These are phyloP conservation scores for Cryptosporidium ryanae DNA, from an alignment of 169 alveolate genomes.

Conservation along the genomic window DNA sequence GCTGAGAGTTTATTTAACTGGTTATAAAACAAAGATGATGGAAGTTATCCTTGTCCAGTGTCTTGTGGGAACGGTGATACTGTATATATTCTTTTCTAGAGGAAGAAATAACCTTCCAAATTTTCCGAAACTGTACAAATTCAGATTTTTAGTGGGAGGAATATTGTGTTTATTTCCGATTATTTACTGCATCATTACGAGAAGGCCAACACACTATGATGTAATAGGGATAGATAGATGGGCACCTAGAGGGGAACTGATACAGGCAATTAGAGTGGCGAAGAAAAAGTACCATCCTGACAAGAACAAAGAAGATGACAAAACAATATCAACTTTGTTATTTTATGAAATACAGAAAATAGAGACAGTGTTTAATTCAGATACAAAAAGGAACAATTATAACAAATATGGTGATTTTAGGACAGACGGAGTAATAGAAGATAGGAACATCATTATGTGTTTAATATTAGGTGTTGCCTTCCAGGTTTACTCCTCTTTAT, in stretches of 20 bases:
- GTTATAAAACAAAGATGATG: conserved; percentile 19
- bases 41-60: conserved; percentile 54
- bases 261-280: conserved; percentile 60
- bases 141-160: not conserved
- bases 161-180: conserved; percentile 1
- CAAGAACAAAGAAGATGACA: conserved; percentile 46
- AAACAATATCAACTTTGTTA: conserved; percentile 10
- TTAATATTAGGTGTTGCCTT: conserved; percentile 46
- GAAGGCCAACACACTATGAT: conserved; percentile 34
- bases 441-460: conserved; percentile 52
- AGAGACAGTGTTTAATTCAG: conserved; percentile 62
- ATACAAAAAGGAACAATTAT: conserved; percentile 51
- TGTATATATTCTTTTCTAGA: conserved; percentile 21
- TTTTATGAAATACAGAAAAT: conserved; percentile 66
- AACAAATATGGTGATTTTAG: conserved; percentile 71
- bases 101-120: conserved; percentile 1
- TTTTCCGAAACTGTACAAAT: conserved; percentile 35
- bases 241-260: conserved; percentile 59
- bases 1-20: too few relatives aligned
- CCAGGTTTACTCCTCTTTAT: conserved; percentile 57
- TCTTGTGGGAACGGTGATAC: conserved; percentile 20
- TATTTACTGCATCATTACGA: not conserved
- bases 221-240: conserved; percentile 48
- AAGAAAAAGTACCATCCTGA: conserved; percentile 72
- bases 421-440: conserved; percentile 57